phyloP scores from a whole-genome alignment of 495 filamentous ascomycete species.

The Penicillium paxilli region DNA sequence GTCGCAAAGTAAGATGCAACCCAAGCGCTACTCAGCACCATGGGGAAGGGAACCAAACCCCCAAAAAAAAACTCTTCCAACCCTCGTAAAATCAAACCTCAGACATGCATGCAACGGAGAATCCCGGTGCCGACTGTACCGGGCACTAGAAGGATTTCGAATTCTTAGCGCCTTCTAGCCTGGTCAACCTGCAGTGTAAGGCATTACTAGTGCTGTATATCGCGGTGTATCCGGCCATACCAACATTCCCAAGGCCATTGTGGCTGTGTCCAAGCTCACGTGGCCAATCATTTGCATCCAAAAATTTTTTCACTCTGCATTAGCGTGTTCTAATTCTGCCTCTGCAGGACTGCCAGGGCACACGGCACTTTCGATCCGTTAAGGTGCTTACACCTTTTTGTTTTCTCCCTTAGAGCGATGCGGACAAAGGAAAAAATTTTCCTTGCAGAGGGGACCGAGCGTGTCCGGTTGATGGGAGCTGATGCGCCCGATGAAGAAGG shows the following conservation, averaged over 20 bases:
- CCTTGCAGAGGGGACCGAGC: background rate
- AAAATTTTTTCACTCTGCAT: slow-evolving; percentile 17
- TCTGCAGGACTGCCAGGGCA: slow-evolving; percentile 8
- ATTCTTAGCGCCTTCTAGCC: slow-evolving; percentile 9
- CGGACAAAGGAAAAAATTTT: slow-evolving; percentile 8
- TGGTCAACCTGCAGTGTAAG: slow-evolving; percentile 5
- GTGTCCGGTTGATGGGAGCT: background rate
- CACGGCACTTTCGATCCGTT: slow-evolving; percentile 1
- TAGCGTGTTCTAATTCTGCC: slow-evolving; percentile 16
- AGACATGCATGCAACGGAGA: slow-evolving; percentile 8
- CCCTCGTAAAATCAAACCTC: background rate
- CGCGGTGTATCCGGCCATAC: slow-evolving; percentile 14
- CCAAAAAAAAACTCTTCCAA: background rate
- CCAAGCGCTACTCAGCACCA: background rate
- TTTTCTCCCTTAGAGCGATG: background rate
- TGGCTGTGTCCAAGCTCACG: slow-evolving; percentile 5
- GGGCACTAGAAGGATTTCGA: slow-evolving; percentile 22
- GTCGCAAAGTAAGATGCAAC: background rate
- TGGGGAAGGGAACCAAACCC: no score
- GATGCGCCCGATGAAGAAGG: background rate
- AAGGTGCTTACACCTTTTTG: slow-evolving; percentile 15
- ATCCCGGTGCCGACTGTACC: slow-evolving; percentile 18
- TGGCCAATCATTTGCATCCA: slow-evolving; percentile 14
- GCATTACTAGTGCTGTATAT: slow-evolving; percentile 8
- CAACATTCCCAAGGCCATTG: background rate